Base-by-base conservation (phyloP, 148 eudicot genomes). In the Arbutus unedo region DNA sequence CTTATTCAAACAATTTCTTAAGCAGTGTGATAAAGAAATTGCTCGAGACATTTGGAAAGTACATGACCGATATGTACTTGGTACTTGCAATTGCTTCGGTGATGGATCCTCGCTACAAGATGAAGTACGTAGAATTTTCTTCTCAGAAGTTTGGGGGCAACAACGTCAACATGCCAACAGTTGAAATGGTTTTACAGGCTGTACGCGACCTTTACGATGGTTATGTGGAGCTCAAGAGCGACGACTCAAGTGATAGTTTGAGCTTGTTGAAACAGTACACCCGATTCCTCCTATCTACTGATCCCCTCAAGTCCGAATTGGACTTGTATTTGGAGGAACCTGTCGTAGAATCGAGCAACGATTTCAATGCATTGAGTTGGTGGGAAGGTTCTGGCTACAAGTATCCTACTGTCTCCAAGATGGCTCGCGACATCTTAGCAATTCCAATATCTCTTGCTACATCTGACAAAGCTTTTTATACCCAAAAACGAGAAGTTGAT, bases 111-210 rank as follows among this genome's bases (percentile, higher is more conserved):
- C 80, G 87, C 9, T 83, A 51, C 84, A 87, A 87, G 73, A 82
- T 87, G 85, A 83, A 85, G n/a, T 78, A 79, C 71, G 66, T 87
- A 2, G 79, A 85, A n/a, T 82, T 76, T 60, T 85, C 59, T 31
- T 55, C 31, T 2, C 66, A 45, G 4, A 77, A 64, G 44, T 38
- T 55, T 6, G 77, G 68, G 19, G 81, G 48, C 74, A 6, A 41
- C 38, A 31, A 31, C 18, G 6, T 38, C 11, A 14, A 48, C 74
- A 3, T 3, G 48, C 13, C 74, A 70, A 4, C 16, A 41, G 74
- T 23, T 66, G 38, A 43, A 66, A 9, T 4, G 41, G 41, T 70
- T 70, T 14, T 41, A 48, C 19, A 41, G 47, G 74, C 74, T 44
- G 18, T 41, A 4, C 49, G 19, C 44, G 41, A 70, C 23, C 47